Base-by-base conservation (phyloP, 495 filamentous ascomycete genomes). In the Podospora didyma region DNA sequence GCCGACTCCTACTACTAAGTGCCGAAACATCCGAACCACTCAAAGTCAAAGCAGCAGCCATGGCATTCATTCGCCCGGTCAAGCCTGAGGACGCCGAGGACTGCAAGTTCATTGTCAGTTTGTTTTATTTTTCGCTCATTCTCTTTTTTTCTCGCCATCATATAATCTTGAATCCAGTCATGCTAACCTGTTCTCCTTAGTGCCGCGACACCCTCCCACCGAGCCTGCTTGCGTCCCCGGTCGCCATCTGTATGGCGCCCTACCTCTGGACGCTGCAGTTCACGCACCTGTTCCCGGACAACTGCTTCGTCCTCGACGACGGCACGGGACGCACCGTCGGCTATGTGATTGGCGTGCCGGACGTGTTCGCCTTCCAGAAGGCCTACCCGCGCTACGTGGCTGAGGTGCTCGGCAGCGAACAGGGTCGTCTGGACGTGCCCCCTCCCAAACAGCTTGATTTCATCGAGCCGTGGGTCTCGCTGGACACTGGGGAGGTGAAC, bases 191-290 rank as follows among this genome's bases (percentile, higher is more conserved):
- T 39, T 21, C 1, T 17, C n/a, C 16, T 2, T 35, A 76, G 74
- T 76, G 74, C 64, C 65, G 69, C 47, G 69, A 61, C 19, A 76
- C 74, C 57, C 70, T 74, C 39, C 64, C 69, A 17, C 71, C 74
- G 0, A 66, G 66, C 11, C 68, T 71, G 24, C 9, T 56, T n/a
- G 37, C 62, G 26, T 67, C 66, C 24, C 39, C 54, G 1, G 53
- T 34, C 24, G 69, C 62, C 34, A 37, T 54, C 45, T 46, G 59
- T 42, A 59, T 73, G 37, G 62, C 73, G 6, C 74, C 74, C 16
- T 76, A 76, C 62, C 57, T 75, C 62, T 76, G 74, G 74, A 73
- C 71, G 14, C 71, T 75, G 42, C 74, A 63, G 7, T 76, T 72
- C 64, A 75, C 71, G 23, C 62, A 65, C 51, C 69, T 76, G 53